These are phyloP conservation scores for Puccinellia tenuiflora DNA, from an alignment of 176 grass and related monocot genomes.

Conservation along the genomic window DNA sequence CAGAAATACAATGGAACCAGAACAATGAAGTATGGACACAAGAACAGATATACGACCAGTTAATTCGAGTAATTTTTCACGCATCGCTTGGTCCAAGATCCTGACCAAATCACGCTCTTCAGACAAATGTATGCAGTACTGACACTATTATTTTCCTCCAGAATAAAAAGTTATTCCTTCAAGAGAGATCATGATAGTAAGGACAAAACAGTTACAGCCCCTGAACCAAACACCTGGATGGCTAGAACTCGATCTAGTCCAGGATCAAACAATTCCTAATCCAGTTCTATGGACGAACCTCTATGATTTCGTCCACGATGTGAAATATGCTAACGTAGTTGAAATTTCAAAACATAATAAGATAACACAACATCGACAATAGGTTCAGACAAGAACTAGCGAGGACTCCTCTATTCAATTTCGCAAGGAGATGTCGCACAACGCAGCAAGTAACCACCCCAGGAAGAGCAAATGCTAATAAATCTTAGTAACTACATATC, in stretches of 20 bases:
- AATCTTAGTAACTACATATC: constrained; percentile 1
- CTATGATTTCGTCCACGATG: not conserved
- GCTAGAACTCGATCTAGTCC: not conserved
- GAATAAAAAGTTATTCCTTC: not conserved
- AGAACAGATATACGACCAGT: not conserved
- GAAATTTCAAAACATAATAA: not conserved
- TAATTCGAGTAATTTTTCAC: not conserved
- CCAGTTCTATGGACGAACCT: not conserved
- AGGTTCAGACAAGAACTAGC: not conserved
- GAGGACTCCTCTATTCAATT: constrained; percentile 1
- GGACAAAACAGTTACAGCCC: not conserved
- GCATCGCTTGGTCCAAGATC: not conserved
- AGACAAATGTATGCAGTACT: not conserved
- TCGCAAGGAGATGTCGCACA: not conserved
- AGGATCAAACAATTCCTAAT: not conserved
- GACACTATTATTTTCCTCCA: not conserved
- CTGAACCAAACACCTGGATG: not conserved
- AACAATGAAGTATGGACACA: not conserved
- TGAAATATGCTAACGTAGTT: not conserved
- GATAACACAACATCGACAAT: not conserved
- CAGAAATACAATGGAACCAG: not conserved
- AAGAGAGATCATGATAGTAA: not conserved
- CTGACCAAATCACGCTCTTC: not conserved
- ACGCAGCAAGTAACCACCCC: not conserved
- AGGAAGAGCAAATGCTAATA: not conserved